Base-by-base conservation (phyloP, 1,139 yeast species). In the Yamadazyma conglobata region DNA sequence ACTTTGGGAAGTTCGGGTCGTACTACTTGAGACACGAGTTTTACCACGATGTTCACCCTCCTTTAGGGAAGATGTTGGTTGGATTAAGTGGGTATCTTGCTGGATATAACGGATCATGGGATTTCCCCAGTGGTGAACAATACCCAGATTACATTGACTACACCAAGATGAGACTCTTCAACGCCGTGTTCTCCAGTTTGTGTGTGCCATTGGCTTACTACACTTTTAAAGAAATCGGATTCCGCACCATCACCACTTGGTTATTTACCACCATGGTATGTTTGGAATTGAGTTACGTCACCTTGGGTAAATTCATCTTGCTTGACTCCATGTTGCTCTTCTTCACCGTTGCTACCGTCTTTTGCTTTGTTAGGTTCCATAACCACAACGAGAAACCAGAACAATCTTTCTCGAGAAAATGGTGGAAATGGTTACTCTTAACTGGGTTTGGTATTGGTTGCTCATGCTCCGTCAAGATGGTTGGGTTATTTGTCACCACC, bases 41-140 rank as follows among this genome's bases (percentile, higher is more conserved):
- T 56, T 89, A 89, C 59, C 96, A 88, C 55, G 99, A 91, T 62
- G 98, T 91, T 37, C 99, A 91, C 58, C 99, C 99, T 31, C 98
- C 98, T 2, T 73, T 93, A 48, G 98, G 97, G 22, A 93, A 93
- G 60, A 88, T 93, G 96, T 72, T 93, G 41, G 89, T 89, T 42
- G 99, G 96, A 1, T 68, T 93, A 24, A 85, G 96, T 10, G 99
- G 98, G 10, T 88, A 83, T 52, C 48, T 83, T 30, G 84, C 87
- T 10, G 79, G 78, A 0, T 83, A 77, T 46, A 71, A 80, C 44
- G 86, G 87, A 10, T 56, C 68, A 17, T 83, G 79, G 56, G 70
- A 59, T 17, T 83, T 82, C 52, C 79, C 73, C n/a, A 73, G 83
- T 32, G 86, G 86, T 4, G 47, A 55, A 4, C 40, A 37, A 1